These are phyloP conservation scores for Naganishia onofrii DNA, from an alignment of 768 basidiomycete genomes.

Conservation along the genomic window DNA sequence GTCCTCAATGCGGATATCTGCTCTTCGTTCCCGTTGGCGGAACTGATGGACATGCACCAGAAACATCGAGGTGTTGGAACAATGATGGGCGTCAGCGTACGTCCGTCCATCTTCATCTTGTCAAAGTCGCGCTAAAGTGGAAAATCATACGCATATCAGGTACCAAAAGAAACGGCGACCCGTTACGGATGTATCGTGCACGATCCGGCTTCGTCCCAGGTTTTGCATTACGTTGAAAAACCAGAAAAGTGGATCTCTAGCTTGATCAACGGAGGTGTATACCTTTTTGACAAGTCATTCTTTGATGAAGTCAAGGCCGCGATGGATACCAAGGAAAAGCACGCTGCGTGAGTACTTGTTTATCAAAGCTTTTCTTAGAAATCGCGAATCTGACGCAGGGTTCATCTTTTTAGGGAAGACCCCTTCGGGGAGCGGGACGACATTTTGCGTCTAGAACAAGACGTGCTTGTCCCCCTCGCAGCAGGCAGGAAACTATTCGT, in stretches of 20 bases:
- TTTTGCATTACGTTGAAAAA: constrained; percentile 56
- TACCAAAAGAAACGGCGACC: constrained; percentile 52
- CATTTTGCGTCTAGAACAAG: constrained; percentile 55
- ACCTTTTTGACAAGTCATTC: constrained; percentile 54
- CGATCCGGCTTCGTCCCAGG: constrained; percentile 49
- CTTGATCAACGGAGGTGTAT: constrained; percentile 54
- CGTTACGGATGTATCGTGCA: constrained; percentile 55
- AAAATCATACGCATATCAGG: constrained; percentile 32
- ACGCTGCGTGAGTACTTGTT: constrained; percentile 42
- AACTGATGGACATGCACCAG: constrained; percentile 52
- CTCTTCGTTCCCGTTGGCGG: constrained; percentile 52
- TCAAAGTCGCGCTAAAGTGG: background rate
- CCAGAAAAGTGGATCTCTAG: constrained; percentile 55
- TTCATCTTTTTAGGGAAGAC: constrained; percentile 42
- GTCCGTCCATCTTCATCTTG: background rate
- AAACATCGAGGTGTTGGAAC: constrained; percentile 55
- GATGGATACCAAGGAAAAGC: constrained; percentile 54
- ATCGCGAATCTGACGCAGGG: background rate
- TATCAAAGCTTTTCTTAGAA: background rate
- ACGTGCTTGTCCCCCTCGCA: constrained; percentile 55
- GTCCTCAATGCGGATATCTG: constrained; percentile 57
- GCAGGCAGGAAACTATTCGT: constrained; percentile 54
- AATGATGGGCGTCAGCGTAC: constrained; percentile 54
- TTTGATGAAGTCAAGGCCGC: constrained; percentile 55
- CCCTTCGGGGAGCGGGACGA: constrained; percentile 53